Evolutionary conservation across 495 filamentous ascomycete genomes (phyloP).

Genomic region (Apiosordaria backusii): DNA sequence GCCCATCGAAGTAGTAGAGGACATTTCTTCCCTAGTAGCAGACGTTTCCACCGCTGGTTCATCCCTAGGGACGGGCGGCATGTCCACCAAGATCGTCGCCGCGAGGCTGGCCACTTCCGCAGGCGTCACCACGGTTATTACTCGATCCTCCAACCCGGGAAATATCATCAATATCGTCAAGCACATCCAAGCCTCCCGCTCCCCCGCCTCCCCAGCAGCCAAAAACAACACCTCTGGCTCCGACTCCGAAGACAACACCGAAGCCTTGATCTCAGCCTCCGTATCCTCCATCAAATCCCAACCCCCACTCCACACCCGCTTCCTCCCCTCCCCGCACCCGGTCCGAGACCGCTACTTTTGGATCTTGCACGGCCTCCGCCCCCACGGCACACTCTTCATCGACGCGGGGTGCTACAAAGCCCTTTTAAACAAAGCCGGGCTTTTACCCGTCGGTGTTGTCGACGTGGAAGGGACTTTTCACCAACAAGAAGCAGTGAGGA

Average conservation of each 20-base stretch:
- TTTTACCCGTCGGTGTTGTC: constrained; percentile 86
- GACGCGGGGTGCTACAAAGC: constrained; percentile 82
- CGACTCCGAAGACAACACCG: constrained; percentile 24
- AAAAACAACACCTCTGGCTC: constrained; percentile 11
- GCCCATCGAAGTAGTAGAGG: constrained; percentile 88
- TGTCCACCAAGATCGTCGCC: constrained; percentile 96
- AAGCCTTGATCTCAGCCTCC: constrained; percentile 35
- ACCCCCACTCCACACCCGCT: constrained; percentile 81
- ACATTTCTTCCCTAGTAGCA: constrained; percentile 78
- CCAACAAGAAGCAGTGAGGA: constrained; percentile 84
- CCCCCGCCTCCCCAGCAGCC: constrained; percentile 26
- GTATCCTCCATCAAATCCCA: constrained; percentile 32
- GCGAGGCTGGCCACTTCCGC: constrained; percentile 90
- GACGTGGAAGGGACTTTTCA: constrained; percentile 83
- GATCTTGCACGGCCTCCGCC: constrained; percentile 90
- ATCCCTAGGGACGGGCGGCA: constrained; percentile 88
- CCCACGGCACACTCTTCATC: constrained; percentile 88
- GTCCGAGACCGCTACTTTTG: constrained; percentile 94
- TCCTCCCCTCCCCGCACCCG: constrained; percentile 79
- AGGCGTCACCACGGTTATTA: constrained; percentile 93
- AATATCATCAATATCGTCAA: constrained; percentile 85
- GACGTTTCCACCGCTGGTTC: constrained; percentile 90
- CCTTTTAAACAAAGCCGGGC: constrained; percentile 74
- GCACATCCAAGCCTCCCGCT: constrained; percentile 64
- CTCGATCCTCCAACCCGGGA: constrained; percentile 84